Evolutionary conservation across 208 protist genomes (phyloP), one percentile per base, ranked within the genome.

Genomic region (Crithidia fasciculata): DNA sequence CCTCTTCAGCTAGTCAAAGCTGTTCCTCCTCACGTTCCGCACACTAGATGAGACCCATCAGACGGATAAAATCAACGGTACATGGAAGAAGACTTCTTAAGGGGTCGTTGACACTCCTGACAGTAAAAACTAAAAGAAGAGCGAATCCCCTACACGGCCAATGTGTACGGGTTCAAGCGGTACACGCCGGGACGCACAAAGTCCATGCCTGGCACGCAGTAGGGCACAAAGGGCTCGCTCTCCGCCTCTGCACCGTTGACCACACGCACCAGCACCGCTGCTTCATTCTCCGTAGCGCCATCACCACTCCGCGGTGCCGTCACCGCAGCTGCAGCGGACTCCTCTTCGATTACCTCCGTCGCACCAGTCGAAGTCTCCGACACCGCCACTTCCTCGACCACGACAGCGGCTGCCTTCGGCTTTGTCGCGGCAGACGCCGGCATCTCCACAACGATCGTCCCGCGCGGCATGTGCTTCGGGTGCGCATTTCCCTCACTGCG

Each of bases 381-480:
- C 13, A 13, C 54, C 10, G 16, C 19, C 18, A 13, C 54, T 2
- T 58, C 54, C 54, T 28, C 54, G 5, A 36, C 5, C 54, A 58
- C 54, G 18, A 18, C 19, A 15, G 39, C 19, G 6, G 54, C 54
- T 13, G 15, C 19, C 54, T 54, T 37, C 47, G n/a, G 12, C 52
- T 50, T 52, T 7, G 40, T 43, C n/a, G 58, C 16, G 52, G 59
- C 1, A 37, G 60, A 36, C 8, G 49, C 72, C 8, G 88, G 80
- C 49, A 76, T 71, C 69, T 94, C 86, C 47, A 90, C 80, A 40
- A 91, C 89, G 41, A 94, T 80, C 47, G 82, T 82, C 49, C 78
- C 81, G 44, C 89, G 89, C 36, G 89, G 89, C 75, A 94, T 76
- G 75, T 91, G 78, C 68, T 88, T 88, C n/a, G 55, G 78, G 68